Base-by-base conservation (phyloP, 208 protist genomes). In the Leishmania amazonensis region DNA sequence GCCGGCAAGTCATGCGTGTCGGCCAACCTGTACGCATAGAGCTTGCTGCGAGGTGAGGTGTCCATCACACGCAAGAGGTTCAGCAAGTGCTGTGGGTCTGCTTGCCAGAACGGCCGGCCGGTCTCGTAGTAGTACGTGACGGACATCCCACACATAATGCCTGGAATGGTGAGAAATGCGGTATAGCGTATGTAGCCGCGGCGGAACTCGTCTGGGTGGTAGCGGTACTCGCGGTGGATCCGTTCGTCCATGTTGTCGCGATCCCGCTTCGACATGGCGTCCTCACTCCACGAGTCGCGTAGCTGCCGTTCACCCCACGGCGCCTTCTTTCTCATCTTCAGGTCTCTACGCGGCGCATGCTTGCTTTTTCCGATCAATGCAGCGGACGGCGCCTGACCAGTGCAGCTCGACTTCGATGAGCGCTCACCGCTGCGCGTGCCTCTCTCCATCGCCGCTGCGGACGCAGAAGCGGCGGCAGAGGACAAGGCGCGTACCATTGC, bases 301-400 rank as follows among this genome's bases (percentile, higher is more conserved):
- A 97, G 86, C 89, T 97, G 92, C 73, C 91, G 90, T 67, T 86
- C 87, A 9, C 94, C 94, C 93, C 94, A 97, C 74, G 94, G 94
- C 5, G 88, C 90, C 53, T 85, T 87, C 65, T 80, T 83, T 68
- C 86, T 89, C 9, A 95, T 88, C 77, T 93, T 95, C 42, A 95
- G 62, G 5, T 31, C 21, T 4, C 24, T 21, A 53, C 1, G 58
- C 28, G 67, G 53, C 0, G 31, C 51, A 65, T 74, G 83, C 51
- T 77, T 78, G 58, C 79, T 83, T 57, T 83, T 83, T 49, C 78
- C 79, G n/a, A 78, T 35, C 28, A 53, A 74, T 42, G 15, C 57
- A 4, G 6, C 64, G 17, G 58, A 76, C 49, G 19, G 45, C 65
- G 17, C 42, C 31, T 49, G 64, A 21, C 58, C 68, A 35, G 74